phyloP scores from a whole-genome alignment of 768 basidiomycete genomes.

The Psilocybe cubensis region DNA sequence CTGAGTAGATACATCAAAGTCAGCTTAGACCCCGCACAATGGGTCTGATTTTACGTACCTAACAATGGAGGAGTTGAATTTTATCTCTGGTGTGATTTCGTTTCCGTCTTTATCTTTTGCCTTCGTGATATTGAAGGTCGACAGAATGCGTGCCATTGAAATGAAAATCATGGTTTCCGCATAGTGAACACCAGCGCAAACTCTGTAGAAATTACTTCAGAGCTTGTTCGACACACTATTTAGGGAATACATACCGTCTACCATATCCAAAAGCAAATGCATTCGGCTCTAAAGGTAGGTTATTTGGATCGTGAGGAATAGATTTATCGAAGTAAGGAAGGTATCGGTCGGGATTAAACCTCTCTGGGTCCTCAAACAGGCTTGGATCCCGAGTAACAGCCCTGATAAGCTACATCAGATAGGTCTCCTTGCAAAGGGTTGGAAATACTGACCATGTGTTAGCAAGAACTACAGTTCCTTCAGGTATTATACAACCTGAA shows the following conservation, averaged over 20 bases:
- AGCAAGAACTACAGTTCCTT: slow-evolving; percentile 34
- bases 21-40: background rate
- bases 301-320: slow-evolving; percentile 17
- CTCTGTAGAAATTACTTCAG: slow-evolving; percentile 6
- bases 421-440: background rate
- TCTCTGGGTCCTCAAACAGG: slow-evolving; percentile 25
- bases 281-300: slow-evolving; percentile 23
- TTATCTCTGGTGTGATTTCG: slow-evolving; percentile 23
- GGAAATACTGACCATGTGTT: slow-evolving; percentile 30
- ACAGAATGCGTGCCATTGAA: slow-evolving; percentile 24
- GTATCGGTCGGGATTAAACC: slow-evolving; percentile 31
- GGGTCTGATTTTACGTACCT: slow-evolving; percentile 13
- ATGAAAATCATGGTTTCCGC: slow-evolving; percentile 27
- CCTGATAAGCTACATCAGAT: slow-evolving; percentile 16
- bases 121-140: slow-evolving; percentile 22
- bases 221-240: background rate
- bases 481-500: slow-evolving; percentile 35
- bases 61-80: slow-evolving; percentile 27
- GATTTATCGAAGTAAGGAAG: slow-evolving; percentile 27
- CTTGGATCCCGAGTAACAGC: slow-evolving; percentile 28
- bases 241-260: slow-evolving; percentile 19
- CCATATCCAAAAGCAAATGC: slow-evolving; percentile 31
- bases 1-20: slow-evolving; percentile 1
- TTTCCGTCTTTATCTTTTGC: slow-evolving; percentile 22
- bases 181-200: slow-evolving; percentile 30